Conservation (phyloP, 306 rosid species). For the Vigna hirtella region DNA sequence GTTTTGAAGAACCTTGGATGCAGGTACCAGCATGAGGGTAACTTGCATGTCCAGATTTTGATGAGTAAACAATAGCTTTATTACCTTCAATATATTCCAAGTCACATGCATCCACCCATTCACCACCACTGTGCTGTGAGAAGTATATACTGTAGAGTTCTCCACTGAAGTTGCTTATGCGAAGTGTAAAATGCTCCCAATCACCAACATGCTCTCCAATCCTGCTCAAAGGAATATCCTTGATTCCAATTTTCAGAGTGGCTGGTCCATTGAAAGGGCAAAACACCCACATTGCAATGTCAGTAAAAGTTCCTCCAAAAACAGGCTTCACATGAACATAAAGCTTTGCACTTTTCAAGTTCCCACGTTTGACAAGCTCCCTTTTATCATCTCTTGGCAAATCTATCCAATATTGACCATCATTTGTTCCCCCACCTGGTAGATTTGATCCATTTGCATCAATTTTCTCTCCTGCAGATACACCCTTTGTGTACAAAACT, state of each 20-base stretch:
- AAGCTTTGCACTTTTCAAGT: conserved; percentile 72
- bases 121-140: conserved; percentile 59
- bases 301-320: conserved; percentile 84
- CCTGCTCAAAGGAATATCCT: conserved; percentile 56
- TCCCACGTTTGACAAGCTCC: conserved; percentile 56
- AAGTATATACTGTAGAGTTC: conserved; percentile 53
- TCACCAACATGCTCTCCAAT: conserved; percentile 89
- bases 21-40: conserved; percentile 53
- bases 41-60: conserved; percentile 55
- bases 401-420: conserved; percentile 81
- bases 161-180: conserved; percentile 53
- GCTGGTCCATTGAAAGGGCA: conserved; percentile 94
- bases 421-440: conserved; percentile 73
- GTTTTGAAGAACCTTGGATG: conserved; percentile 54
- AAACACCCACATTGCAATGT: conserved; percentile 90
- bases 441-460: conserved; percentile 70
- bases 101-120: conserved; percentile 50
- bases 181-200: conserved; percentile 90
- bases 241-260: conserved; percentile 69
- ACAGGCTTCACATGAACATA: conserved; percentile 94
- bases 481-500: conserved; percentile 54
- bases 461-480: conserved; percentile 58
- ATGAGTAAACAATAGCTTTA: conserved; percentile 53
- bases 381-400: conserved; percentile 62
- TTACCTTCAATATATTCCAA: conserved; percentile 51